phyloP scores from a whole-genome alignment of 2,329 filamentous ascomycete genomes.

The Pseudofabraea citricarpa region DNA sequence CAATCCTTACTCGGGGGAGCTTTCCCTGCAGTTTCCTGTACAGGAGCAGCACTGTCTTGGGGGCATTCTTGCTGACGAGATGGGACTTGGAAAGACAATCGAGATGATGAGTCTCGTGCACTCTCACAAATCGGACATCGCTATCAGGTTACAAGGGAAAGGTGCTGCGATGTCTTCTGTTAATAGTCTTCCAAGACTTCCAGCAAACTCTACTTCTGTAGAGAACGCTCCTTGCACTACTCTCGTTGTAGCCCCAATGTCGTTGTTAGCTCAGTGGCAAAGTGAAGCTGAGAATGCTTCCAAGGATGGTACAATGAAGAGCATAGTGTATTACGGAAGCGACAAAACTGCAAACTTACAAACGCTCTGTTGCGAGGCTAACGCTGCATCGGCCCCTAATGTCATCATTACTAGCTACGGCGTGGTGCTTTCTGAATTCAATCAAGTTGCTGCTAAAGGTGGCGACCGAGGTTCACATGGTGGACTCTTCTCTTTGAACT shows the following conservation, averaged over 20 bases:
- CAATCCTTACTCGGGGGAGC: conserved; percentile 93
- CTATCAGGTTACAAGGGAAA: conserved; percentile 31
- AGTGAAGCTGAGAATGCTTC: conserved; percentile 92
- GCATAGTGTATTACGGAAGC: conserved; percentile 84
- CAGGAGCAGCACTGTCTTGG: conserved; percentile 95
- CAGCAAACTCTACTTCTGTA: conserved; percentile 50
- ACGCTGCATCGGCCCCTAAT: conserved; percentile 73
- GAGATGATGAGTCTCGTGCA: conserved; percentile 96
- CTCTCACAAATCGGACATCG: conserved; percentile 63
- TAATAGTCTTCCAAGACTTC: conserved; percentile 58
- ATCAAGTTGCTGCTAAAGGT: conserved; percentile 61
- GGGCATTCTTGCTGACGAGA: conserved; percentile 91
- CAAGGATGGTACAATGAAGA: conserved; percentile 73
- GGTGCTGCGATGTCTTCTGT: conserved; percentile 34
- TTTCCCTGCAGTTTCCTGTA: conserved; percentile 84
- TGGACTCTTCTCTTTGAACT: conserved; percentile 86
- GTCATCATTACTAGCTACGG: conserved; percentile 95
- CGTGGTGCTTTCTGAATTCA: conserved; percentile 84
- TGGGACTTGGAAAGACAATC: conserved; percentile 97
- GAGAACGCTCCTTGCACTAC: conserved; percentile 81
- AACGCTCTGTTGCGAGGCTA: conserved; percentile 70
- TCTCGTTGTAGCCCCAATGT: conserved; percentile 94
- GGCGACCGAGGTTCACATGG: conserved; percentile 61
- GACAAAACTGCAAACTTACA: conserved; percentile 80
- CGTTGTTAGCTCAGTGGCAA: conserved; percentile 93